Evolutionary conservation across 805 yeast species (phyloP), one percentile per base, ranked within the genome.

Genomic region (Cyberlindnera maclurae): DNA sequence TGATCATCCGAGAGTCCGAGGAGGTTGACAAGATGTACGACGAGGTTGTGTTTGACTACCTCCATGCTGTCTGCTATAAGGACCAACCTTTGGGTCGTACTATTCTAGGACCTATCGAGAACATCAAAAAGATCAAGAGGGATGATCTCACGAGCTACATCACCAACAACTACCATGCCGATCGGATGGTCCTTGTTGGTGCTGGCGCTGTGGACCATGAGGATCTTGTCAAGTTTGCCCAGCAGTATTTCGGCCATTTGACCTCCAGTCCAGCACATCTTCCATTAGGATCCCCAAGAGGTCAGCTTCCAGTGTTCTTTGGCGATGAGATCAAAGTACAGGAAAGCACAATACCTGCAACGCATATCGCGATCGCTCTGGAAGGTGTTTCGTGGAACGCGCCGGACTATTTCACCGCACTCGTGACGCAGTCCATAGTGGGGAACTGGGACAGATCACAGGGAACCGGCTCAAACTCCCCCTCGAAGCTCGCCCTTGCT

Each of bases 371-470:
- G 4, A 65, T 93, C 38, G 93, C 96, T 11, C 81, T 93, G n/a
- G 97, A 93, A 68, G 97, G 99, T 52, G 96, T 89, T 17, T 82
- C 96, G 29, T 93, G 99, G 99, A 82, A 84, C 28, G 86, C 93
- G 3, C 87, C 94, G 10, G 97, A 93, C 60, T 93, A 89, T 65
- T 89, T 88, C 68, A 82, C 94, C 15, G 96, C 96, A 0, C 72
- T 94, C 29, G 95, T 90, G 1, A 94, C 97, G 6, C 97, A 93
- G 66, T 96, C 97, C 10, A 82, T 93, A 41, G 82, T 93, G 33
- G 98, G 98, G 29, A 85, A 88, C 54, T 93, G 97, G 97, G 97
- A 93, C 62, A 78, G 98, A 57, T 80, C 96, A 6, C 65, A 82
- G 43, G 95, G 96, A 27, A 69, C 84, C 10, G 93, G 90, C 28